Evolutionary conservation across 441 rosid species (phyloP).

Genomic region (Mallotus japonicus): DNA sequence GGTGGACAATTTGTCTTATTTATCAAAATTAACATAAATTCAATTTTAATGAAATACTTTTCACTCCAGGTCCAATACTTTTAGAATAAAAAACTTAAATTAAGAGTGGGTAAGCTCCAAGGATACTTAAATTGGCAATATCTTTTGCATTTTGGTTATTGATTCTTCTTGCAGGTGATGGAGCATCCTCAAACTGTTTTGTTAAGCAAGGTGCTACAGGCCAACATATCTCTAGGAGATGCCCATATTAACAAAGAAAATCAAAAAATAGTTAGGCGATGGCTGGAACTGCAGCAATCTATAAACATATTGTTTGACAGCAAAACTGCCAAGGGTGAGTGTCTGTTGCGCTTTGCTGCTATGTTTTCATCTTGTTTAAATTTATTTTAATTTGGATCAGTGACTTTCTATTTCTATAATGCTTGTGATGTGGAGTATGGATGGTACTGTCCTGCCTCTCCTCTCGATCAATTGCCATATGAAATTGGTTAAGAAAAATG

Average conservation of each 20-base stretch:
- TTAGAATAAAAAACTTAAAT: too few species aligned
- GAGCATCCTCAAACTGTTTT: conserved; percentile 91
- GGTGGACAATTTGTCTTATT: too few species aligned
- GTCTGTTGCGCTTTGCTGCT: neutral
- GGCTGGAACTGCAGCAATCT: conserved; percentile 93
- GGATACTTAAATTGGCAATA: conserved; percentile 1
- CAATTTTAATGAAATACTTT: too few species aligned
- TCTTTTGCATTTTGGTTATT: conserved; percentile 24
- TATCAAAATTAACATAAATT: too few species aligned
- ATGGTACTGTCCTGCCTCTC: neutral
- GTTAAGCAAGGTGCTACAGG: conserved; percentile 64
- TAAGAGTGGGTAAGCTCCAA: too few species aligned
- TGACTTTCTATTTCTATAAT: neutral
- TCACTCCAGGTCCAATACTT: too few species aligned
- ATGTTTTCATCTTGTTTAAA: conserved; percentile 6
- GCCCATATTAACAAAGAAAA: conserved; percentile 48
- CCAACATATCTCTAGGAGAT: conserved; percentile 69
- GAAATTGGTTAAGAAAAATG: neutral
- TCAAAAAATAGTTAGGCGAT: conserved; percentile 43
- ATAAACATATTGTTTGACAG: conserved; percentile 73
- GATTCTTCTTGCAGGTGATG: conserved; percentile 58
- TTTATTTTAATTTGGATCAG: neutral
- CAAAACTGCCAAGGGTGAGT: conserved; percentile 74
- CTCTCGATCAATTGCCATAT: neutral
- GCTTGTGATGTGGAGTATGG: neutral